These are phyloP conservation scores for Saksenaea oblongispora DNA, from an alignment of 371 early-diverging fungal species.

Conservation along the genomic window DNA sequence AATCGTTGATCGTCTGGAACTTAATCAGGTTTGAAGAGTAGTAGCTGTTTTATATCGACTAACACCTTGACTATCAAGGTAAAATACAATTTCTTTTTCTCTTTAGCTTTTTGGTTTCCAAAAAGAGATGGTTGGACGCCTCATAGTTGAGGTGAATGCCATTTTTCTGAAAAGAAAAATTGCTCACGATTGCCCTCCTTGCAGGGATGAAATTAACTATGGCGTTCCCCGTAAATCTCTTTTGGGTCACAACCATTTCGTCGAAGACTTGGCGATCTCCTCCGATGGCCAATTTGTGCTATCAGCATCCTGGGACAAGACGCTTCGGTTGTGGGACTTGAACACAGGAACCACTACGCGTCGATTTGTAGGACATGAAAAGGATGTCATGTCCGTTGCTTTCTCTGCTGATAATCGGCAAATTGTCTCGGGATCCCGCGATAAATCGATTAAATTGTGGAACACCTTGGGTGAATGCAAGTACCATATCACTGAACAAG, in stretches of 20 bases:
- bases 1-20: constrained; percentile 88
- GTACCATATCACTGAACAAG: constrained; percentile 79
- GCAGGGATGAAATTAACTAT: constrained; percentile 76
- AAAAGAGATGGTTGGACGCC: constrained; percentile 6
- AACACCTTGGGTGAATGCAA: constrained; percentile 96
- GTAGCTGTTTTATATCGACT: background rate
- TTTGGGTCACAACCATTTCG: constrained; percentile 91
- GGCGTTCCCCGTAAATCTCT: constrained; percentile 80
- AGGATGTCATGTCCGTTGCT: constrained; percentile 90
- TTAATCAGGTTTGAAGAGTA: constrained; percentile 50
- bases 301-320: constrained; percentile 95
- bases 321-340: constrained; percentile 92
- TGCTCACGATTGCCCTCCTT: constrained; percentile 24
- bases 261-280: constrained; percentile 88
- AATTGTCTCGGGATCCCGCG: constrained; percentile 90
- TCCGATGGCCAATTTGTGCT: constrained; percentile 91
- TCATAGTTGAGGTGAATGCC: constrained; percentile 4
- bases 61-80: background rate
- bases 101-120: background rate
- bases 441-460: constrained; percentile 95
- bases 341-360: constrained; percentile 83
- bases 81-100: constrained; percentile 11
- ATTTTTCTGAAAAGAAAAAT: constrained; percentile 1
- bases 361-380: constrained; percentile 88
- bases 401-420: constrained; percentile 96